A percentile compares a stretch with the other conserved stretches of the same genome.
Conservation (phyloP, 225 moss, liverwort and hornwort genomes). For the Neckera pumila region DNA sequence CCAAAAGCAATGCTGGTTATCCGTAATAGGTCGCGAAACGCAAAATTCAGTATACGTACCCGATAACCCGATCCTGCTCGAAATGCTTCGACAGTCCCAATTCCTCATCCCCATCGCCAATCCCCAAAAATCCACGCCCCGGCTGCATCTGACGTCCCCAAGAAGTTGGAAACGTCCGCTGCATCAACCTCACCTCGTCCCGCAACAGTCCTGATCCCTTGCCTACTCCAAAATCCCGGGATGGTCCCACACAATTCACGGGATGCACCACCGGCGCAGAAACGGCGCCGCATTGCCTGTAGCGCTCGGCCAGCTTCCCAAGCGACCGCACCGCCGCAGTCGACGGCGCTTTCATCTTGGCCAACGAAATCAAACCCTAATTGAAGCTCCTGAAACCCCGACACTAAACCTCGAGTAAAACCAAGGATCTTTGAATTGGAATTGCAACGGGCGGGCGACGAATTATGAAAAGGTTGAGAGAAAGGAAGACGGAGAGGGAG, state of each 20-base stretch:
- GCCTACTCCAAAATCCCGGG: not conserved
- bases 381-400: not conserved
- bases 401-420: not conserved
- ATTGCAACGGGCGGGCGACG: not conserved
- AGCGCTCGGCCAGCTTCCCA: slow-evolving; percentile 5
- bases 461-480: not conserved
- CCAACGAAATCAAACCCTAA: not conserved
- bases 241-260: not conserved
- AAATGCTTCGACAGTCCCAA: slow-evolving; percentile 64
- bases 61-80: slow-evolving; percentile 71
- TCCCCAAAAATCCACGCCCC: slow-evolving; percentile 60
- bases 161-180: not conserved
- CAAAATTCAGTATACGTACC: slow-evolving; percentile 17
- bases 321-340: slow-evolving; percentile 4
- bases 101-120: slow-evolving; percentile 91
- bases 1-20: not conserved
- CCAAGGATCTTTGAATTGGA: not conserved
- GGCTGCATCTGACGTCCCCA: slow-evolving; percentile 25
- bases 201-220: not conserved
- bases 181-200: not conserved
- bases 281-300: not conserved
- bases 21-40: not conserved
- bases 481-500: not conserved
- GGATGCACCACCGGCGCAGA: not conserved
- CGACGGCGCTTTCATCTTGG: not conserved